phyloP scores from a whole-genome alignment of 2,329 filamentous ascomycete genomes.

The Chalaropsis ovoidea region DNA sequence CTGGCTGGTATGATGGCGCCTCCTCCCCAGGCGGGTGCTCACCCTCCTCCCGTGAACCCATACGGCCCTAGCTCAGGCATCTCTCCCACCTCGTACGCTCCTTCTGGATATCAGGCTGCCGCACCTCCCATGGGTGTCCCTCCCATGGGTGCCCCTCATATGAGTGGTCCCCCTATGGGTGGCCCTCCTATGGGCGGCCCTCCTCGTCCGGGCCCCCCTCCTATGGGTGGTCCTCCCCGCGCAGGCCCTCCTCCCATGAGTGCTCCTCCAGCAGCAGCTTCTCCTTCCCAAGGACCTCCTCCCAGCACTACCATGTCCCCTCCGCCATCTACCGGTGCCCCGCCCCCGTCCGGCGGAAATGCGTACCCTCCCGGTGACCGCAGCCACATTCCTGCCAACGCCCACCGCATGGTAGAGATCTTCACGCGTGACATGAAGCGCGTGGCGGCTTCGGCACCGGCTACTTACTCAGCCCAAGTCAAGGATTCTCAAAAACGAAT shows the following conservation, averaged over 20 bases:
- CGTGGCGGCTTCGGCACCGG: constrained; percentile 73
- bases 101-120: constrained; percentile 31
- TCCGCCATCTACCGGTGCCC: constrained; percentile 38
- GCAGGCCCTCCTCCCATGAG: constrained; percentile 28
- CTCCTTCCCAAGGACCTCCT: constrained; percentile 20
- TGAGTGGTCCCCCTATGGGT: constrained; percentile 26
- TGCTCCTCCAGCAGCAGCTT: constrained; percentile 30
- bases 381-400: constrained; percentile 70
- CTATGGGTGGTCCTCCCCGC: constrained; percentile 28
- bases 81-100: constrained; percentile 17
- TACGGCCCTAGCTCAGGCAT: constrained; percentile 37
- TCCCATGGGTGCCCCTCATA: constrained; percentile 35
- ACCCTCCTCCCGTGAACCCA: constrained; percentile 39
- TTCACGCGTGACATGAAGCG: constrained; percentile 77
- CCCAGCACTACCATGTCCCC: constrained; percentile 31
- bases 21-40: constrained; percentile 35
- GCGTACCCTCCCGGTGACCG: constrained; percentile 67
- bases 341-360: constrained; percentile 41
- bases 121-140: constrained; percentile 38
- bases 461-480: constrained; percentile 79
- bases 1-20: constrained; percentile 34
- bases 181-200: constrained; percentile 30
- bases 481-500: constrained; percentile 90
- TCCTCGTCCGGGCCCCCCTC: constrained; percentile 34
- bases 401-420: constrained; percentile 70